Conservation (phyloP, 768 basidiomycete species). For the Lactifluus subvellereus region DNA sequence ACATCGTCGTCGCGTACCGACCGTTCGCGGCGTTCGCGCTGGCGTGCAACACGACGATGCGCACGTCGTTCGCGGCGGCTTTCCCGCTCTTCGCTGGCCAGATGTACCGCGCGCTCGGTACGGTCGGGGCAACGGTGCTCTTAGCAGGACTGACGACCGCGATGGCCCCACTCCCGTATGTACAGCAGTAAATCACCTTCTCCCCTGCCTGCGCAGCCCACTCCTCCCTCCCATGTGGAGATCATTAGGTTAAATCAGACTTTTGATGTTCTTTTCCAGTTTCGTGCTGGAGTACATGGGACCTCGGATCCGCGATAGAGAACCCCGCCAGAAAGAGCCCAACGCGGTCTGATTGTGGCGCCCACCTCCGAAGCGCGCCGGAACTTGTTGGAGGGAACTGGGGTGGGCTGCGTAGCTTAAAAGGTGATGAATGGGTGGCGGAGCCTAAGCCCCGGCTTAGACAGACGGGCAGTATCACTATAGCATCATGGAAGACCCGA, state of each 20-base stretch:
- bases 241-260: not conserved
- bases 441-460: not conserved
- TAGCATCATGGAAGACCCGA: not conserved
- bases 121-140: constrained; percentile 36
- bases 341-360: not conserved
- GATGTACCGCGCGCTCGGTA: constrained; percentile 36
- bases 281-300: constrained; percentile 8
- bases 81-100: constrained; percentile 38
- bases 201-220: too few relatives aligned
- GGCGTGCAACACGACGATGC: constrained; percentile 53
- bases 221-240: not conserved
- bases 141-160: constrained; percentile 37
- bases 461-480: not conserved
- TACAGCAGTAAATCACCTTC: constrained; percentile 1
- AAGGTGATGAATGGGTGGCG: not conserved
- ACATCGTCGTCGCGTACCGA: constrained; percentile 46
- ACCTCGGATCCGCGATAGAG: not conserved
- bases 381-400: not conserved
- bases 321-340: not conserved
- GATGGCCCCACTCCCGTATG: constrained; percentile 47
- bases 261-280: not conserved
- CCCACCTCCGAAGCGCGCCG: not conserved
- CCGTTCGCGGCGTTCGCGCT: constrained; percentile 55
- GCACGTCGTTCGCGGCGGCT: constrained; percentile 36
- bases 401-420: not conserved